phyloP scores from a whole-genome alignment of 805 yeast genomes.

The Huiozyma sinensis region DNA sequence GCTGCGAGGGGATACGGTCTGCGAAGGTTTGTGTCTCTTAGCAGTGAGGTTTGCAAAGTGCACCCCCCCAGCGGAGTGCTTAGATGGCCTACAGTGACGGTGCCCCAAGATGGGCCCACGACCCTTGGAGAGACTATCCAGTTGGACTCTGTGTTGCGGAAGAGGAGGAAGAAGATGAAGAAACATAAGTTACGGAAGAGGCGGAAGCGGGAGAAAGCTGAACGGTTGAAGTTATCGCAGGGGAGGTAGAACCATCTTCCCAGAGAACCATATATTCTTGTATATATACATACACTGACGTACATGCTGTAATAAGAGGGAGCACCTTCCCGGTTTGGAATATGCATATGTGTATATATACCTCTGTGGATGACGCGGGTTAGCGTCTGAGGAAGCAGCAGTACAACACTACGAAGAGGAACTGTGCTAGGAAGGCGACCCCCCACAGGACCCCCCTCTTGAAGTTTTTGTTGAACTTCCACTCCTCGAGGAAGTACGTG shows the following conservation, averaged over 20 bases:
- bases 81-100: too few species aligned
- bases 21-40: too few species aligned
- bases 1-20: too few species aligned
- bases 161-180: constrained; percentile 92
- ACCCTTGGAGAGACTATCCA: constrained; percentile 18
- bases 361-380: too few species aligned
- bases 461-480: constrained; percentile 13
- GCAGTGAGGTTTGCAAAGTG: too few species aligned
- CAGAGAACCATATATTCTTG: neutral
- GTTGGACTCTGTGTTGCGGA: constrained; percentile 65
- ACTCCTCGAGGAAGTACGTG: constrained; percentile 25
- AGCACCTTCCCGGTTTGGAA: neutral
- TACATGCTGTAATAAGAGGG: neutral
- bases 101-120: too few species aligned
- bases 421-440: too few species aligned
- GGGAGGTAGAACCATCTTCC: constrained; percentile 16
- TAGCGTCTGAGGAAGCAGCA: too few species aligned
- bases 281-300: neutral
- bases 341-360: too few species aligned
- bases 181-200: constrained; percentile 95
- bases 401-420: too few species aligned
- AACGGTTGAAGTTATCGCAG: constrained; percentile 56
- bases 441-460: neutral
- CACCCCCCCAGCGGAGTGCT: too few species aligned
- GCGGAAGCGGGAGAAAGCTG: constrained; percentile 83